phyloP scores from a whole-genome alignment of 164 flowering plant species.

The Brasenia schreberi region DNA sequence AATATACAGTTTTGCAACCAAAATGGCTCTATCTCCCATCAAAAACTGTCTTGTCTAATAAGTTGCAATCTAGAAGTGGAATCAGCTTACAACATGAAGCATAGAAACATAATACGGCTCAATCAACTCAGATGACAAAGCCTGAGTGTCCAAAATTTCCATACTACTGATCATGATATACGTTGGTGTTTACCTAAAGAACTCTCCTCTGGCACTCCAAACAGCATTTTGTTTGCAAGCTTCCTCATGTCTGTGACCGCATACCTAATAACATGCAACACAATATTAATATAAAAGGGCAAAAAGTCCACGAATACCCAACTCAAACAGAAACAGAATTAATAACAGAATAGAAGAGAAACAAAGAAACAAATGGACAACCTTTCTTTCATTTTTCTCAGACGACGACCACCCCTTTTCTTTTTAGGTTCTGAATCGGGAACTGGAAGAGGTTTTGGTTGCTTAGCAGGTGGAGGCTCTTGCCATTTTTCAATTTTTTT shows the following conservation, averaged over 20 bases:
- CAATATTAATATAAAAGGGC: not conserved
- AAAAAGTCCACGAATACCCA: not conserved
- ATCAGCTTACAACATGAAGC: too few relatives aligned
- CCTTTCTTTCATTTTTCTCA: constrained; percentile 95
- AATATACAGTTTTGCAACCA: too few relatives aligned
- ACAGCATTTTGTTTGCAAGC: constrained; percentile 94
- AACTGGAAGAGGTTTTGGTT: constrained; percentile 92
- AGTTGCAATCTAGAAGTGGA: too few relatives aligned
- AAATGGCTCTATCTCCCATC: too few relatives aligned
- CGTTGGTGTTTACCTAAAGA: constrained; percentile 47
- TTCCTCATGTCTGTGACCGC: constrained; percentile 95
- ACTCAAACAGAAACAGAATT: not conserved
- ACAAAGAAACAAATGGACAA: constrained; percentile 6
- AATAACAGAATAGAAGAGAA: not conserved
- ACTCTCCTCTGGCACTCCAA: constrained; percentile 95
- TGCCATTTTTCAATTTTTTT: constrained; percentile 98
- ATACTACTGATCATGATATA: too few relatives aligned
- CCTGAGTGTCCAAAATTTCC: too few relatives aligned
- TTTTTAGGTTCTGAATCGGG: constrained; percentile 98
- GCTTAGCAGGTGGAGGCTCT: constrained; percentile 97
- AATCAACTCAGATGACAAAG: too few relatives aligned
- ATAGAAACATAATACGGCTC: too few relatives aligned
- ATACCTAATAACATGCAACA: constrained; percentile 34
- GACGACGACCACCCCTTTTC: constrained; percentile 92
- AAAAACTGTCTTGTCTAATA: too few relatives aligned